phyloP scores from a whole-genome alignment of 768 basidiomycete species.

The Epithele typhae region DNA sequence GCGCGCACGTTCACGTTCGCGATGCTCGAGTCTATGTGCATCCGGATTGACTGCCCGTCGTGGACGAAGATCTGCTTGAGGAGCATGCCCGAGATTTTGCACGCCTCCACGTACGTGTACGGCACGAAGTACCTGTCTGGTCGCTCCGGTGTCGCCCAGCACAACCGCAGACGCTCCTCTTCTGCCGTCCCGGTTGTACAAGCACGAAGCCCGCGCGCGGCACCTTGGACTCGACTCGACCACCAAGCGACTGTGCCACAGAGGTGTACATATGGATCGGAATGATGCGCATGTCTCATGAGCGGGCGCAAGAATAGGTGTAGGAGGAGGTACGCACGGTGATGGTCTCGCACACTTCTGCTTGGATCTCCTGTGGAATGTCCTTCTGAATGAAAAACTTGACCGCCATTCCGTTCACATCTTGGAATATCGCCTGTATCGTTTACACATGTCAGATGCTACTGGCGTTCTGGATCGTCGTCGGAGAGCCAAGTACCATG shows the following conservation, averaged over 20 bases:
- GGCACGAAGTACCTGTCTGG: constrained; percentile 78
- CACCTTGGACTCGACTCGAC: constrained; percentile 73
- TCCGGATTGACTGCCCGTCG: constrained; percentile 57
- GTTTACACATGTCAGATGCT: constrained; percentile 2
- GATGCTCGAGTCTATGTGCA: constrained; percentile 81
- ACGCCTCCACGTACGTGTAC: constrained; percentile 80
- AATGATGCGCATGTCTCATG: no score
- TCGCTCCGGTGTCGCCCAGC: constrained; percentile 65
- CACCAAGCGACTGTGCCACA: constrained; percentile 56
- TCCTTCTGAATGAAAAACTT: constrained; percentile 88
- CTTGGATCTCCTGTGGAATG: constrained; percentile 60
- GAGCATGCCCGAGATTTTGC: constrained; percentile 70
- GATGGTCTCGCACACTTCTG: constrained; percentile 70
- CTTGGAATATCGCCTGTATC: constrained; percentile 67
- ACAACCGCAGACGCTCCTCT: constrained; percentile 69
- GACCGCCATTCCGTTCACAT: constrained; percentile 58
- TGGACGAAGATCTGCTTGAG: constrained; percentile 75
- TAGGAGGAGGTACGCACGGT: constrained; percentile 40
- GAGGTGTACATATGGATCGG: no score
- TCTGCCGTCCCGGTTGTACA: constrained; percentile 63
- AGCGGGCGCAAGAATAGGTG: background rate
- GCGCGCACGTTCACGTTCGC: constrained; percentile 71
- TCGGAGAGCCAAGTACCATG: constrained; percentile 11
- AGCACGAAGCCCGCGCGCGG: constrained; percentile 74
- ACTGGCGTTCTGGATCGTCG: no score